phyloP scores from a whole-genome alignment of 2,329 filamentous ascomycete species.

The Dactylella cylindrospora region DNA sequence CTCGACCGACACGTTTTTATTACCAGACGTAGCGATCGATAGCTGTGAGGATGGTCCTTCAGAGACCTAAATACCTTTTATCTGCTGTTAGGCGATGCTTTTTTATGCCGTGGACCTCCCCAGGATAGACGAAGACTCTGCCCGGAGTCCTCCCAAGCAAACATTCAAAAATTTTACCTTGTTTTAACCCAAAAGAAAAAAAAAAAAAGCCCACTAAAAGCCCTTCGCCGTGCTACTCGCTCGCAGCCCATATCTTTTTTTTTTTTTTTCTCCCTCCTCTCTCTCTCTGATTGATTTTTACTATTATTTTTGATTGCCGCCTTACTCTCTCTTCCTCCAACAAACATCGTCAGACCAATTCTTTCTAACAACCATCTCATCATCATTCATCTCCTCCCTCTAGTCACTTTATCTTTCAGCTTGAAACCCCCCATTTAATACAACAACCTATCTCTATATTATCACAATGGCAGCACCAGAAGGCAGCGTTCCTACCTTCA shows the following conservation, averaged over 20 bases:
- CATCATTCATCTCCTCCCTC: conserved; percentile 20
- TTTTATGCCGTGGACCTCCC: not conserved
- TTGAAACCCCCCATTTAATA: conserved; percentile 36
- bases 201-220: too few species aligned
- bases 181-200: too few species aligned
- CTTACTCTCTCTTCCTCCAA: conserved; percentile 1
- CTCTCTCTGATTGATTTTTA: too few species aligned
- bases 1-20: too few species aligned
- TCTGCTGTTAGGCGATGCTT: conserved; percentile 1
- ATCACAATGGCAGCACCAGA: conserved; percentile 65
- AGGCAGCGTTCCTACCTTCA: conserved; percentile 77
- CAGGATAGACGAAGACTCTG: conserved; percentile 1
- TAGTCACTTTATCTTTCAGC: conserved; percentile 14
- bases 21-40: too few species aligned
- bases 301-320: not conserved
- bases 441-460: conserved; percentile 5
- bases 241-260: too few species aligned
- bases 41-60: too few species aligned
- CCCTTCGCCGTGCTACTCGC: too few species aligned
- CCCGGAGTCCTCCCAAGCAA: conserved; percentile 33
- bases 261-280: conserved; percentile 1
- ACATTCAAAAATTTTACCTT: conserved; percentile 12
- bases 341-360: conserved; percentile 10
- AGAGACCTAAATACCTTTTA: too few species aligned
- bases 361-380: not conserved